Percentiles rank a stretch among this genome's conserved stretches.
These are phyloP conservation scores for Fagopyrum homotropicum DNA, from an alignment of 148 eudicot genomes.

Conservation along the genomic window DNA sequence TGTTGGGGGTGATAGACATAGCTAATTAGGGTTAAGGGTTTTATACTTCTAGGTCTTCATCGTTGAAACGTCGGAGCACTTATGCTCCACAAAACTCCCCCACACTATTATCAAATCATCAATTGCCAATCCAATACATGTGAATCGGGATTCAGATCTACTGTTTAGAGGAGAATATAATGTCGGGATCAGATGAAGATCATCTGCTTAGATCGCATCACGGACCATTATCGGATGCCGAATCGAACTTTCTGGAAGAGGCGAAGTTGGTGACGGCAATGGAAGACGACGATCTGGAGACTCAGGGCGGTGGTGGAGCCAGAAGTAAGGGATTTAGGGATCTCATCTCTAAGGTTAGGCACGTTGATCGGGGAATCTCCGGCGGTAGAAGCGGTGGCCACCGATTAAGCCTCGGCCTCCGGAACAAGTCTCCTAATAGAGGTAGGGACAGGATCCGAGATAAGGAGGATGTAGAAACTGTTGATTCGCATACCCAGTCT, in stretches of 20 bases:
- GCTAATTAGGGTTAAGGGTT: neutral
- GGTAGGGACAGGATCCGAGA: neutral
- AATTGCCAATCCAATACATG: neutral
- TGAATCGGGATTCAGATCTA: neutral
- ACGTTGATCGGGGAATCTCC: constrained; percentile 40
- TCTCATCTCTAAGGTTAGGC: constrained; percentile 29
- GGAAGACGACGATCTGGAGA: constrained; percentile 11
- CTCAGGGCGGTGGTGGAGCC: constrained; percentile 4
- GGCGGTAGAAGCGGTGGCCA: constrained; percentile 16
- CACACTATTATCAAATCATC: neutral
- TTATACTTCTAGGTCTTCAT: constrained; percentile 8
- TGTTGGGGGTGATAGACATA: neutral
- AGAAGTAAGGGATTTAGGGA: constrained; percentile 21
- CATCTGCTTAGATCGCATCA: constrained; percentile 16
- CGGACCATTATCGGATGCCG: constrained; percentile 12
- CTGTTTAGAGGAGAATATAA: neutral
- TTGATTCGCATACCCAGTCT: constrained; percentile 9
- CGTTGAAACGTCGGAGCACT: constrained; percentile 4
- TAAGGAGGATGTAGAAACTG: constrained; percentile 14
- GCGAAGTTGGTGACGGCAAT: neutral
- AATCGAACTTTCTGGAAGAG: neutral
- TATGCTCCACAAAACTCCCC: neutral
- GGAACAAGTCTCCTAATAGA: constrained; percentile 20
- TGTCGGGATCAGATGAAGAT: constrained; percentile 13
- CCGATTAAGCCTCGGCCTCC: constrained; percentile 15